Evolutionary conservation across 345 rosid species (phyloP).

Genomic region (Sonneratia alba): DNA sequence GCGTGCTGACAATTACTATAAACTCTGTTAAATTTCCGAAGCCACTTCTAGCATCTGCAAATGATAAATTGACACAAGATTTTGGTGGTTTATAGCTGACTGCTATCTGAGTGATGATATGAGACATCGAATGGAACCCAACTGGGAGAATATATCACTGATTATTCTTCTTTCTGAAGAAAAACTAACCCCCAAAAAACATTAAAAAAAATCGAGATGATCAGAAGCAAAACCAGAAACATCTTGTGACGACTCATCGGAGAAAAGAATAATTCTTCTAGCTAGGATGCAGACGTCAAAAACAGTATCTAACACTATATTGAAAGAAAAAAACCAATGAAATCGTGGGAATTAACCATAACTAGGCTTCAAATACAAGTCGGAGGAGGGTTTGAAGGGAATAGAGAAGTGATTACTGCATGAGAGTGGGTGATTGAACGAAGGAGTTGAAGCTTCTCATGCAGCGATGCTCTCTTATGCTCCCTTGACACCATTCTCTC

Average conservation of each 20-base stretch:
- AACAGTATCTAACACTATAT: not conserved
- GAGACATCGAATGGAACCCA: not conserved
- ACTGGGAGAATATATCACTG: too few relatives aligned
- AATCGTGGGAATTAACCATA: not conserved
- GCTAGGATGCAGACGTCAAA: not conserved
- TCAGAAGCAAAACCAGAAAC: not conserved
- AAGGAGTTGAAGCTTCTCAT: slow-evolving; percentile 45
- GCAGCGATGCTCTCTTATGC: slow-evolving; percentile 43
- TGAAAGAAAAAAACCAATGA: not conserved
- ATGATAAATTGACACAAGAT: not conserved
- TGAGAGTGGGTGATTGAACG: slow-evolving; percentile 42
- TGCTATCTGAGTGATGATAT: not conserved
- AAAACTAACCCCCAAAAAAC: not conserved
- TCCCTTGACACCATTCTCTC: slow-evolving; percentile 40
- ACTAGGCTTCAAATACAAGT: slow-evolving; percentile 7
- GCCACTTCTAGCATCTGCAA: not conserved
- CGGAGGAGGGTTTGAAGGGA: not conserved
- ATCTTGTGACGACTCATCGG: too few relatives aligned
- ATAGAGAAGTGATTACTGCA: slow-evolving; percentile 25
- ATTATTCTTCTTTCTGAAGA: too few relatives aligned
- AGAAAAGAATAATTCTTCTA: too few relatives aligned
- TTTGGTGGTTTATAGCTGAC: not conserved
- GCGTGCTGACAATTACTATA: not conserved
- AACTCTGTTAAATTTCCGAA: not conserved
- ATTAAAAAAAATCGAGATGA: not conserved